phyloP scores from a whole-genome alignment of 257 asterid species.

The Solanum lycopersicoides region DNA sequence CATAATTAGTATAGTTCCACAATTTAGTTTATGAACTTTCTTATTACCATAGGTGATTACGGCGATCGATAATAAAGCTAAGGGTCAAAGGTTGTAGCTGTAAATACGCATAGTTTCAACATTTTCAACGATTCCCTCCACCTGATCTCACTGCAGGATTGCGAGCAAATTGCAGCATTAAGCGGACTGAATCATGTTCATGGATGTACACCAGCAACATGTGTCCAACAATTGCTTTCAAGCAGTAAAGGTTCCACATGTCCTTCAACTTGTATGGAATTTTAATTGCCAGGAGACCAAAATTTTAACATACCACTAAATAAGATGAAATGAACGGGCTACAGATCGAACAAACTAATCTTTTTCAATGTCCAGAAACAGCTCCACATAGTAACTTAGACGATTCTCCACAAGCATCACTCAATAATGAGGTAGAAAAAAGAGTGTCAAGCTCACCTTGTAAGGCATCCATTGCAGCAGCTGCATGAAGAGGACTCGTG shows the following conservation, averaged over 20 bases:
- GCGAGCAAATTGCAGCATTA: constrained; percentile 57
- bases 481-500: constrained; percentile 70
- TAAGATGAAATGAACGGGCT: too few relatives aligned
- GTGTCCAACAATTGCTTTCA: too few relatives aligned
- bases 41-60: too few relatives aligned
- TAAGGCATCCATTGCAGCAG: constrained; percentile 66
- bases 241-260: too few relatives aligned
- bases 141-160: constrained; percentile 57
- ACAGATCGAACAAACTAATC: too few relatives aligned
- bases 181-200: constrained; percentile 34
- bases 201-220: neutral
- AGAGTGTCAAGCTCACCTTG: constrained; percentile 39
- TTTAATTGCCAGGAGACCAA: too few relatives aligned
- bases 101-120: constrained; percentile 19
- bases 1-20: neutral
- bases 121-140: constrained; percentile 46
- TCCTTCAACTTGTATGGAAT: too few relatives aligned
- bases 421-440: neutral
- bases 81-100: constrained; percentile 25
- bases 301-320: too few relatives aligned
- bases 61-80: constrained; percentile 10
- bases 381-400: too few relatives aligned
- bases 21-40: constrained; percentile 16
- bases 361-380: too few relatives aligned
- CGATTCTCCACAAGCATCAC: neutral